These are phyloP conservation scores for Nematocida displodere DNA, from an alignment of 371 early-diverging fungal species.

Conservation along the genomic window DNA sequence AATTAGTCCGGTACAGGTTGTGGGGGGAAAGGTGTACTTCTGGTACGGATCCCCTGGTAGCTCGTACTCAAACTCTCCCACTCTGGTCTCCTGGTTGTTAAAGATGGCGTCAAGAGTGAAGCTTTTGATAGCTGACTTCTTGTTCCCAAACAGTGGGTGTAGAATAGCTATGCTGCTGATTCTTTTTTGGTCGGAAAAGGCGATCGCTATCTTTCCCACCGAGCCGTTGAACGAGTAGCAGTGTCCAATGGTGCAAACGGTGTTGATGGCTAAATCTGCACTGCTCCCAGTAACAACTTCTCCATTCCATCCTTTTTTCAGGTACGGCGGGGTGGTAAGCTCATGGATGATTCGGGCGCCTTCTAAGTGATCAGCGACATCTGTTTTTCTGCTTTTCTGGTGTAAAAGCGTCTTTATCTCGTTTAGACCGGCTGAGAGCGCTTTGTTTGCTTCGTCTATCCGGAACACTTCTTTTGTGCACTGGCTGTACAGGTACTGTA, in stretches of 20 bases:
- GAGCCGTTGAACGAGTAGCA: constrained; percentile 50
- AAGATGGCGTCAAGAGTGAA: constrained; percentile 46
- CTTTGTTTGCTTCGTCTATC: not conserved
- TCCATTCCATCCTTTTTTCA: not conserved
- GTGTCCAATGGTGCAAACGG: constrained; percentile 26
- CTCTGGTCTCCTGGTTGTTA: constrained; percentile 1
- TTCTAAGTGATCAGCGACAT: constrained; percentile 47
- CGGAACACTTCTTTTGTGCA: not conserved
- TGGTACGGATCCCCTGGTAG: constrained; percentile 46
- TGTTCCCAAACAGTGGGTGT: constrained; percentile 56
- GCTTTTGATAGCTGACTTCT: constrained; percentile 44
- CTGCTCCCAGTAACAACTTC: not conserved
- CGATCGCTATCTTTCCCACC: constrained; percentile 42
- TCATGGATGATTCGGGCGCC: constrained; percentile 40
- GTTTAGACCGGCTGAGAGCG: not conserved
- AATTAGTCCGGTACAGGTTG: constrained; percentile 26
- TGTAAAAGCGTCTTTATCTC: constrained; percentile 14
- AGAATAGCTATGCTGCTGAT: constrained; percentile 54
- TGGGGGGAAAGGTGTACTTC: constrained; percentile 37
- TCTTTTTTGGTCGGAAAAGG: constrained; percentile 41
- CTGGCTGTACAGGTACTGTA: not conserved
- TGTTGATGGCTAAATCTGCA: constrained; percentile 43
- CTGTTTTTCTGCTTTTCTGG: constrained; percentile 33
- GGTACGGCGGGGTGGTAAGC: constrained; percentile 27
- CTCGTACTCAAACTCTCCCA: constrained; percentile 57